Evolutionary conservation across 2,329 filamentous ascomycete genomes (phyloP).

Genomic region (Ophiocordyceps camponoti-floridani): DNA sequence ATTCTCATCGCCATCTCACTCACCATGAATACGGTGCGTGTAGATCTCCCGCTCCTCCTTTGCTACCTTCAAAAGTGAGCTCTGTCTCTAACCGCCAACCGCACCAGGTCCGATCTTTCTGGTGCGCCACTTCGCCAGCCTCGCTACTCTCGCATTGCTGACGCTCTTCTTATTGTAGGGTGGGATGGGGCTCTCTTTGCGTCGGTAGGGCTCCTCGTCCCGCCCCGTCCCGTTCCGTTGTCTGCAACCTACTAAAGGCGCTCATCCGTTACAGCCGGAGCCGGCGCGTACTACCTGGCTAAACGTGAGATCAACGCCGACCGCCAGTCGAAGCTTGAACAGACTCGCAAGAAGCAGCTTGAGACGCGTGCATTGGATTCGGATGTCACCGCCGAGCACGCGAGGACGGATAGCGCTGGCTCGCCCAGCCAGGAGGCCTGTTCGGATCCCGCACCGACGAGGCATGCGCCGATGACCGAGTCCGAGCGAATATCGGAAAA

Average conservation of each 20-base stretch:
- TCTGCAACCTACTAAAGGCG: neutral
- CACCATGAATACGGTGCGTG: conserved; percentile 36
- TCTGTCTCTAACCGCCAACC: neutral
- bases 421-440: conserved; percentile 57
- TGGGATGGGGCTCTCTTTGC: conserved; percentile 83
- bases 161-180: conserved; percentile 31
- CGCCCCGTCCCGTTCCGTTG: neutral
- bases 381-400: conserved; percentile 15
- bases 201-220: conserved; percentile 37
- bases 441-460: conserved; percentile 68
- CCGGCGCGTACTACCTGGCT: conserved; percentile 85
- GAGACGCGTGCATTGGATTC: conserved; percentile 37
- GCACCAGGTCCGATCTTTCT: conserved; percentile 44
- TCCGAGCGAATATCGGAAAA: conserved; percentile 51
- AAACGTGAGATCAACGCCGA: conserved; percentile 90
- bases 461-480: conserved; percentile 60
- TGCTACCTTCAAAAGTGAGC: no score
- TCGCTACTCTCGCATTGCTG: neutral
- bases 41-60: neutral
- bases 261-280: conserved; percentile 45
- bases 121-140: conserved; percentile 24
- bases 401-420: conserved; percentile 37
- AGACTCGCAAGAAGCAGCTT: conserved; percentile 45
- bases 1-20: neutral
- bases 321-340: conserved; percentile 52